Base-by-base conservation (phyloP, 2,329 filamentous ascomycete species). In the Fusarium mangiferae region DNA sequence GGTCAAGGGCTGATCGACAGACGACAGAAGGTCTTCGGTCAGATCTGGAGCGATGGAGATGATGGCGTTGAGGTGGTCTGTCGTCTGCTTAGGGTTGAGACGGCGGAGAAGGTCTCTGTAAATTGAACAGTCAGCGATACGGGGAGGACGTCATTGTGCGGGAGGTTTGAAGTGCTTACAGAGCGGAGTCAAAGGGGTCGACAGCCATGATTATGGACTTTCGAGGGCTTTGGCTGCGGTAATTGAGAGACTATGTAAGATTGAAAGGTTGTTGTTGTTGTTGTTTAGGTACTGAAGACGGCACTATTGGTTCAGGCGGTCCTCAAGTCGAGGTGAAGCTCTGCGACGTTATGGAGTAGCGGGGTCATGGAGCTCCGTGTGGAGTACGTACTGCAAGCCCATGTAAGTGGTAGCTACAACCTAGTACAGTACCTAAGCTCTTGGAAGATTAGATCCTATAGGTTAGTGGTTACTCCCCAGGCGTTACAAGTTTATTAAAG, bases 21-120 rank as follows among this genome's bases (percentile, higher is more conserved):
- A 98, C 75, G 96, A 96, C 75, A 99, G 94, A 48, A 99, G 94
- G 83, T 99, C 96, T 88, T 99, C 96, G 80, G 96, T 96, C 68
- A 99, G 92, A 78, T 96, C 92, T 22, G 96, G 96, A 49, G 95
- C 93, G 73, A 99, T 92, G 64, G 89, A 87, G 84, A 98, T 96
- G 82, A 99, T 95, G 80, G 92, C 89, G 84, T 93, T 92, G 79
- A 99, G 93, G 86, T 99, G 97, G 71, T 90, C 84, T 80, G 95
- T 89, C 62, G 96, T 98, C 84, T 96, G 91, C 83, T 97, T 97
- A 48, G 96, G 96, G 86, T 98, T 97, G 72, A 99, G 93, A 75
- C 96, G 96, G 79, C 96, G 96, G 84, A 99, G 96, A 82, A 99
- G 95, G 87, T 99, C 96, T 81, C 96, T 98, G 20, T 22, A n/a